Evolutionary conservation across 345 rosid genomes (phyloP).

Genomic region (Populus pruinosa): DNA sequence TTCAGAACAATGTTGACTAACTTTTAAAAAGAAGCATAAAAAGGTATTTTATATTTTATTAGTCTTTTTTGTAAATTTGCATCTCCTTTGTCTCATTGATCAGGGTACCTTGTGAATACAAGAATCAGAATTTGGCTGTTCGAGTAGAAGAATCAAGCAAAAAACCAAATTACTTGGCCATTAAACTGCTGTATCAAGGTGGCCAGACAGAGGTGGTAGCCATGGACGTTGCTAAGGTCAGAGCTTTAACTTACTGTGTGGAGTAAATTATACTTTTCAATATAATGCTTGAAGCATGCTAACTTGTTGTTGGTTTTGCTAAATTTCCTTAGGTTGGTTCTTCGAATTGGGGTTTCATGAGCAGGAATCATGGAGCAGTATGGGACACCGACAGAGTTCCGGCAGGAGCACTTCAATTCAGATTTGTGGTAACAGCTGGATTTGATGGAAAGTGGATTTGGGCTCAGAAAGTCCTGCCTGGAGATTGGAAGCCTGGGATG

Average conservation of each 20-base stretch:
- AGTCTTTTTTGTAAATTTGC: not conserved
- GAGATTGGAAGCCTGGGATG: conserved; percentile 57
- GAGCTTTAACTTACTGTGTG: not conserved
- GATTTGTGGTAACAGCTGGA: conserved; percentile 72
- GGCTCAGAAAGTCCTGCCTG: conserved; percentile 71
- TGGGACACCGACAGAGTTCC: conserved; percentile 76
- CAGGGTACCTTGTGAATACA: conserved; percentile 87
- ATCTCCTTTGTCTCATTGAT: not conserved
- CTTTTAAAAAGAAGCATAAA: too few species aligned
- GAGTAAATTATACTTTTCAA: not conserved
- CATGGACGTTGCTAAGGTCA: conserved; percentile 66
- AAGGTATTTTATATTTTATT: too few species aligned
- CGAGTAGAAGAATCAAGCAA: conserved; percentile 90
- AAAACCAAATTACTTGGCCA: conserved; percentile 64
- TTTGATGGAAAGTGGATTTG: conserved; percentile 82
- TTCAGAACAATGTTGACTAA: too few species aligned
- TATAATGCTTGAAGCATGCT: not conserved
- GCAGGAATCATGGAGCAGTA: conserved; percentile 68
- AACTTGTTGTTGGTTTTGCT: not conserved
- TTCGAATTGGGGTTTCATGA: conserved; percentile 67
- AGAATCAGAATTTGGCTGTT: conserved; percentile 57
- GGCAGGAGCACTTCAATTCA: conserved; percentile 64
- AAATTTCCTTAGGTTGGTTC: conserved; percentile 48
- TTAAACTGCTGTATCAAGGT: conserved; percentile 77
- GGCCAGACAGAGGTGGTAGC: conserved; percentile 89